Evolutionary conservation across 768 basidiomycete species (phyloP).

Genomic region (Galerina sulciceps): DNA sequence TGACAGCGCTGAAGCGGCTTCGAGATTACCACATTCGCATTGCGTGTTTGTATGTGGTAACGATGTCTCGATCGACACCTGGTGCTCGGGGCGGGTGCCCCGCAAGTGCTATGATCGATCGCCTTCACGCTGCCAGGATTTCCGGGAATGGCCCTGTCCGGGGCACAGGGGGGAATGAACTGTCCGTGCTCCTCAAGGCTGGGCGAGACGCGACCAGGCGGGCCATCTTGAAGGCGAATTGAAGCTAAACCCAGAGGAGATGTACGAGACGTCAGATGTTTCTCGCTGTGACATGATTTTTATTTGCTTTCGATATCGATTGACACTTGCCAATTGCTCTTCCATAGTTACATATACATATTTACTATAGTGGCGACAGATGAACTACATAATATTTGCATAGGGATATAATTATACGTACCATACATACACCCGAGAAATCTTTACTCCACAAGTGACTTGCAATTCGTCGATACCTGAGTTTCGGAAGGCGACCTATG

Average conservation of each 20-base stretch:
- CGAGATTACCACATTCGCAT: constrained; percentile 90
- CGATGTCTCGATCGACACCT: constrained; percentile 72
- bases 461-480: neutral
- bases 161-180: constrained; percentile 90
- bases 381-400: constrained; percentile 3
- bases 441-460: constrained; percentile 10
- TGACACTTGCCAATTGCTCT: constrained; percentile 19
- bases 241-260: constrained; percentile 15
- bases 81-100: constrained; percentile 50
- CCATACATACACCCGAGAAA: constrained; percentile 2
- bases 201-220: constrained; percentile 87
- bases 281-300: constrained; percentile 18
- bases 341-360: constrained; percentile 18
- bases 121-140: constrained; percentile 43
- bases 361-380: constrained; percentile 8
- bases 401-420: constrained; percentile 18
- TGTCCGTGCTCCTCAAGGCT: constrained; percentile 83
- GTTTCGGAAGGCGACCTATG: constrained; percentile 7
- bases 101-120: constrained; percentile 57
- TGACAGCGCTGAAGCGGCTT: constrained; percentile 79
- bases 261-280: constrained; percentile 13
- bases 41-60: constrained; percentile 85
- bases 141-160: constrained; percentile 57
- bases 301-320: constrained; percentile 22
- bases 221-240: constrained; percentile 52